Evolutionary conservation across 768 basidiomycete genomes (phyloP).

Genomic region (Kwoniella heveanensis): DNA sequence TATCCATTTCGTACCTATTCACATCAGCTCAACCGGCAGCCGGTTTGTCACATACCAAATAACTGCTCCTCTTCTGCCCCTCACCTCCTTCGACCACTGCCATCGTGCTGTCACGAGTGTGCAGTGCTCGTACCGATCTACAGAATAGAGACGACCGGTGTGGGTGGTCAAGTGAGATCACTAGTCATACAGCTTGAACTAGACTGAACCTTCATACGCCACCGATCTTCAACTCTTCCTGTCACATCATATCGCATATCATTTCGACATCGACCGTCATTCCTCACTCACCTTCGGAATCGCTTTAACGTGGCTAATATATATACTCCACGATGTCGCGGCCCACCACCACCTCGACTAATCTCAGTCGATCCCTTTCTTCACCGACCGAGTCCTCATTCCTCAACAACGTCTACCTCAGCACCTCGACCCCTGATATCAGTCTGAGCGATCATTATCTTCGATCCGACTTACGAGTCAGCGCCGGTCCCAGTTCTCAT

Average conservation of each 20-base stretch:
- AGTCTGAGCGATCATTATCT: too few relatives aligned
- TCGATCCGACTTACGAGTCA: too few relatives aligned
- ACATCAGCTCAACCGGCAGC: not conserved
- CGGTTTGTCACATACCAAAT: too few relatives aligned
- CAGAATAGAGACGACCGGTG: too few relatives aligned
- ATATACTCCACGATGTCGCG: not conserved
- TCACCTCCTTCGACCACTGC: too few relatives aligned
- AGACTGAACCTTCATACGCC: constrained; percentile 5
- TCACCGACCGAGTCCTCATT: constrained; percentile 12
- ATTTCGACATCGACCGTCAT: not conserved
- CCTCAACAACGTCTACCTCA: constrained; percentile 8
- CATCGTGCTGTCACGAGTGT: not conserved
- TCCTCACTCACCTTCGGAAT: too few relatives aligned
- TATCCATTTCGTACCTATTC: constrained; percentile 1
- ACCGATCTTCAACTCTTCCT: constrained; percentile 3
- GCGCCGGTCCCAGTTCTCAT: too few relatives aligned
- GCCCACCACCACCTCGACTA: not conserved
- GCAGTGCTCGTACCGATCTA: too few relatives aligned
- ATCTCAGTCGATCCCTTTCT: constrained; percentile 4
- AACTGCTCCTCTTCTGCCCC: too few relatives aligned
- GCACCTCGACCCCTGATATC: not conserved
- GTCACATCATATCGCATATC: not conserved
- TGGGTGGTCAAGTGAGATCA: too few relatives aligned
- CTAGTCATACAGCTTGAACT: not conserved
- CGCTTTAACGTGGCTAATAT: too few relatives aligned